These are phyloP conservation scores for Arabidopsis suecica DNA, from an alignment of 345 rosid genomes.

Conservation along the genomic window DNA sequence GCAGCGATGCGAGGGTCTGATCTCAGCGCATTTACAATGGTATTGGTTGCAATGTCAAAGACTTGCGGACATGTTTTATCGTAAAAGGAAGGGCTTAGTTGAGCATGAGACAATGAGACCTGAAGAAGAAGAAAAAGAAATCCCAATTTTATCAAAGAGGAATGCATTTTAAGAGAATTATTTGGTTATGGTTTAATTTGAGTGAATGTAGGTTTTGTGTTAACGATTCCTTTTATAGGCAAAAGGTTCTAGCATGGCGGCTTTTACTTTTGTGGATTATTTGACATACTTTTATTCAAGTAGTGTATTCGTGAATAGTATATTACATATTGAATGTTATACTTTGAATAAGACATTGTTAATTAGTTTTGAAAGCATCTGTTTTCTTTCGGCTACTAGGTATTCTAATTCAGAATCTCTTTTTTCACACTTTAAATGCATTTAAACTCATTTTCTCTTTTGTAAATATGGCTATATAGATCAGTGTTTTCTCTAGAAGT, in stretches of 20 bases:
- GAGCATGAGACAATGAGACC: slow-evolving; percentile 27
- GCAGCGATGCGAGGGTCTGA: slow-evolving; percentile 56
- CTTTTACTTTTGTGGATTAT: background rate
- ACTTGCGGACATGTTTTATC: slow-evolving; percentile 59
- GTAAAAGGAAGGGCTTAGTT: slow-evolving; percentile 55
- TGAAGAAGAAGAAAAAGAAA: slow-evolving; percentile 17
- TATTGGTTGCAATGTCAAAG: slow-evolving; percentile 49
- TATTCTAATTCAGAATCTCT: background rate
- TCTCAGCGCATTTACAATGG: slow-evolving; percentile 46
- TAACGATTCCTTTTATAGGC: slow-evolving; percentile 26
- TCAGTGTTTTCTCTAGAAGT: background rate
- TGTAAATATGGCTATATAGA: background rate
- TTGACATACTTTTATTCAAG: background rate
- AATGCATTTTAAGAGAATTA: slow-evolving; percentile 19
- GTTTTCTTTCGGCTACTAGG: background rate
- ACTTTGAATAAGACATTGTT: background rate
- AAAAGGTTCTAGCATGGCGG: slow-evolving; percentile 6
- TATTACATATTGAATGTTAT: background rate
- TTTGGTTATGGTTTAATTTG: slow-evolving; percentile 19
- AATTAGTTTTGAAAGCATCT: background rate
- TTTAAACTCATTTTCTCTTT: background rate
- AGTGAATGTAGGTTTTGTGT: slow-evolving; percentile 19
- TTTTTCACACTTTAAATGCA: background rate
- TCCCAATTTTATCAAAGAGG: slow-evolving; percentile 15
- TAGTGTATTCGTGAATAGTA: background rate